phyloP scores from a whole-genome alignment of 176 grass and related monocot species.

The Microstegium vimineum region DNA sequence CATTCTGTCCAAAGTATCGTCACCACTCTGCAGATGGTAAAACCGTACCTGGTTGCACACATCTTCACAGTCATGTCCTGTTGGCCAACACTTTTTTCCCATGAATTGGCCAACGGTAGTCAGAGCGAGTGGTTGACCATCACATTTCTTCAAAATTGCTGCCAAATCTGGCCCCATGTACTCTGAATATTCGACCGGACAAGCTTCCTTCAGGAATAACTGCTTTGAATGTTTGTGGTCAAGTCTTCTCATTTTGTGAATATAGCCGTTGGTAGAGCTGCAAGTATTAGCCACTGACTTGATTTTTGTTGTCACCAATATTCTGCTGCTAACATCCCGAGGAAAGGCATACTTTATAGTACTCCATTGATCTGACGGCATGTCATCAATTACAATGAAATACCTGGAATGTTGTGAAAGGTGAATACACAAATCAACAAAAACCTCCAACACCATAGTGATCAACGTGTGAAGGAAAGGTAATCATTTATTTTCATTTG shows the following conservation, averaged over 20 bases:
- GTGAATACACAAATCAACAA: neutral
- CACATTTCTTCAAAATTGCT: neutral
- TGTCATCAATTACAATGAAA: neutral
- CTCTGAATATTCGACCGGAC: neutral
- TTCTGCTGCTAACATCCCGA: neutral
- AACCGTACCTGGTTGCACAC: neutral
- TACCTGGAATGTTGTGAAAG: neutral
- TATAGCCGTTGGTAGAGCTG: neutral
- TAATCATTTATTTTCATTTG: neutral
- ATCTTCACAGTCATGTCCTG: neutral
- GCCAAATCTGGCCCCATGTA: neutral
- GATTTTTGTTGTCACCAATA: neutral
- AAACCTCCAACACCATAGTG: neutral
- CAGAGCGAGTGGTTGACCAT: neutral
- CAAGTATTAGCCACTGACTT: neutral
- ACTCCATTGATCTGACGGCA: neutral
- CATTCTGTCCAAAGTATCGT: neutral
- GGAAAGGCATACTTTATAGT: neutral
- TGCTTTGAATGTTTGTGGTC: neutral
- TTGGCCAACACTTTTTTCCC: neutral
- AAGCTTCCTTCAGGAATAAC: neutral
- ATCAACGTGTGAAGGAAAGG: neutral
- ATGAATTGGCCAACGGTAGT: neutral
- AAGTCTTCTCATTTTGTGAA: neutral
- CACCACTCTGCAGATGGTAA: neutral